Percentiles rank a stretch among this genome's conserved stretches.
phyloP scores from a whole-genome alignment of 495 filamentous ascomycete genomes.

The Aspergillus steynii region DNA sequence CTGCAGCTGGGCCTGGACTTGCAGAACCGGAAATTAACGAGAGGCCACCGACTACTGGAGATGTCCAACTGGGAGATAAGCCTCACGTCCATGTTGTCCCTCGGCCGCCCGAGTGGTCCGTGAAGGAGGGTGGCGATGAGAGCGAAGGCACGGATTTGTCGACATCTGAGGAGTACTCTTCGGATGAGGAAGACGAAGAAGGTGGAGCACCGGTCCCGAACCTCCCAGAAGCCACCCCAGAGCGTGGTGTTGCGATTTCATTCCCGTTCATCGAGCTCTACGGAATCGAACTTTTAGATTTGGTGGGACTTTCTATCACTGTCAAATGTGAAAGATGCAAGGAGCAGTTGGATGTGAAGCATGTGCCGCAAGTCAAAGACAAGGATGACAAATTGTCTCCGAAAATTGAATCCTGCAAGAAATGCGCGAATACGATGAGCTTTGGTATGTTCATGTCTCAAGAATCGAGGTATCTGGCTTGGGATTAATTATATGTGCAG shows the following conservation, averaged over 20 bases:
- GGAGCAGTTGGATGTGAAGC: slow-evolving; percentile 68
- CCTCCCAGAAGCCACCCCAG: slow-evolving; percentile 31
- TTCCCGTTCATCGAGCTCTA: slow-evolving; percentile 82
- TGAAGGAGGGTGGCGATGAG: slow-evolving; percentile 39
- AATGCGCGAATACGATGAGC: slow-evolving; percentile 70
- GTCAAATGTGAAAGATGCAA: slow-evolving; percentile 88
- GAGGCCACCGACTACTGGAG: slow-evolving; percentile 11
- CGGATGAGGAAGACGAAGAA: slow-evolving; percentile 50
- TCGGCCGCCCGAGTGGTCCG: slow-evolving; percentile 79
- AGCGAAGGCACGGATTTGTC: slow-evolving; percentile 37
- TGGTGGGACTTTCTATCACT: slow-evolving; percentile 66
- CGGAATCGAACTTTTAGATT: slow-evolving; percentile 77
- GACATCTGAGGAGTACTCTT: slow-evolving; percentile 44
- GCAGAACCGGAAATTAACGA: slow-evolving; percentile 14
- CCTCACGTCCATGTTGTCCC: slow-evolving; percentile 75
- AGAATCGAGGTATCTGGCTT: not conserved
- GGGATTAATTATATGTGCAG: slow-evolving; percentile 27
- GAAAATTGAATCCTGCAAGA: slow-evolving; percentile 63
- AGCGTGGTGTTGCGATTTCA: slow-evolving; percentile 73
- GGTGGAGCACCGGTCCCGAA: slow-evolving; percentile 39
- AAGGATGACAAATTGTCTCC: slow-evolving; percentile 32
- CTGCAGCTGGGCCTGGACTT: slow-evolving; percentile 22
- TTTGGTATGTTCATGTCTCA: slow-evolving; percentile 40
- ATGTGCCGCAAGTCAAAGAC: slow-evolving; percentile 54
- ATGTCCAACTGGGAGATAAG: slow-evolving; percentile 41